phyloP scores from a whole-genome alignment of 176 grass and related monocot species.

The Zizania latifolia region DNA sequence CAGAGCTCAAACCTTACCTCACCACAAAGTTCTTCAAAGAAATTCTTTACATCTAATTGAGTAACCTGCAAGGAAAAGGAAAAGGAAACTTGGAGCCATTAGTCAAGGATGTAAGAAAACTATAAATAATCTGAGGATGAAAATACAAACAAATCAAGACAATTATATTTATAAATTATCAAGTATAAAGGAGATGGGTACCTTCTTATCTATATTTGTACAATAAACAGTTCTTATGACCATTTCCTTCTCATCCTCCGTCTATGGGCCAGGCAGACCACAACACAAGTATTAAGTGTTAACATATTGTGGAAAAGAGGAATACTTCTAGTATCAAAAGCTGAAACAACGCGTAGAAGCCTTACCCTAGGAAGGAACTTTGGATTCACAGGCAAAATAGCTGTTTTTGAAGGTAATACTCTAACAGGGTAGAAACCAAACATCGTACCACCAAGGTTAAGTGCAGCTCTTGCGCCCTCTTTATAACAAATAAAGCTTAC shows the following conservation, averaged over 20 bases:
- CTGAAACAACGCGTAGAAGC: background rate
- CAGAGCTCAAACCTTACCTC: constrained; percentile 47
- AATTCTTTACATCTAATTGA: constrained; percentile 76
- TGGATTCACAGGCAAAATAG: constrained; percentile 96
- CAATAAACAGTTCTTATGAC: constrained; percentile 90
- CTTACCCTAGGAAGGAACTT: constrained; percentile 88
- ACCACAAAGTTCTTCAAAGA: constrained; percentile 82
- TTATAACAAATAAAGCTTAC: background rate
- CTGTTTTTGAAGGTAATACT: constrained; percentile 97
- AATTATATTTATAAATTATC: background rate
- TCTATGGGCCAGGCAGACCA: constrained; percentile 36
- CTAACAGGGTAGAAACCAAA: constrained; percentile 89
- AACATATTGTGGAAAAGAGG: constrained; percentile 2
- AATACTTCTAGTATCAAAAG: background rate
- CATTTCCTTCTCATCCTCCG: constrained; percentile 93
- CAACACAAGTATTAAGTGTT: constrained; percentile 17
- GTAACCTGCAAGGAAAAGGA: constrained; percentile 51
- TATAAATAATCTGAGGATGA: background rate
- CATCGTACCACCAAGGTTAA: constrained; percentile 78
- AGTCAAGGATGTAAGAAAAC: constrained; percentile 9
- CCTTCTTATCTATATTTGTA: constrained; percentile 99
- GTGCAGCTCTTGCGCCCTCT: constrained; percentile 72
- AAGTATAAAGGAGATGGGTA: constrained; percentile 13
- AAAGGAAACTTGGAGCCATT: background rate
- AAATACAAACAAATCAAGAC: background rate